Evolutionary conservation across 148 eudicot genomes (phyloP).

Genomic region (Camellia japonica): DNA sequence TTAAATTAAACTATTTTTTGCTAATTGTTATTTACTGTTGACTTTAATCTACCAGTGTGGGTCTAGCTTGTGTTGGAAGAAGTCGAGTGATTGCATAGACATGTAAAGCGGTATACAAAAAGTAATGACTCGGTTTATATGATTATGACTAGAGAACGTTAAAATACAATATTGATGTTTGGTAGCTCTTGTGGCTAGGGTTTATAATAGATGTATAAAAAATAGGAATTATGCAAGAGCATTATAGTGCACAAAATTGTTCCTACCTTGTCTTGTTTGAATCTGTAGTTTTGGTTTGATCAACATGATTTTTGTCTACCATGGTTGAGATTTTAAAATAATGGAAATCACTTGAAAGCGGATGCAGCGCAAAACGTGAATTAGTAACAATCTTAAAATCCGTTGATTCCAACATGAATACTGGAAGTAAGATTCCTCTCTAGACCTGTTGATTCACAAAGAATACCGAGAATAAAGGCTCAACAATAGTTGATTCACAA

Average conservation of each 20-base stretch:
- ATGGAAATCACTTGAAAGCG: too few species aligned
- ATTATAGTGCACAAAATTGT: background rate
- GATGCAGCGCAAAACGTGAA: too few species aligned
- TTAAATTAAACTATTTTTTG: background rate
- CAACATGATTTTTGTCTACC: background rate
- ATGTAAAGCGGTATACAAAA: background rate
- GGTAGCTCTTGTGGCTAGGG: background rate
- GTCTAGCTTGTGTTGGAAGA: background rate
- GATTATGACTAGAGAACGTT: background rate
- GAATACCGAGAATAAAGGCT: too few species aligned
- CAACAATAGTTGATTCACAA: too few species aligned
- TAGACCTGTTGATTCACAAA: too few species aligned
- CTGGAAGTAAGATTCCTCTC: too few species aligned
- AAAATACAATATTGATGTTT: too few species aligned
- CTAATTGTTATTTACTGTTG: background rate
- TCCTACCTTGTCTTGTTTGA: background rate
- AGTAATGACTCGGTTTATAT: background rate
- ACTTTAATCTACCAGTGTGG: background rate
- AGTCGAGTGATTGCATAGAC: background rate
- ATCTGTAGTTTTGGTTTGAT: background rate
- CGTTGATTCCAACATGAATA: too few species aligned
- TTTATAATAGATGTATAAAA: too few species aligned
- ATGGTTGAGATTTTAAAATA: background rate
- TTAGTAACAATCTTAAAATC: too few species aligned
- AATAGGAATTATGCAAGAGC: background rate